phyloP scores from a whole-genome alignment of 176 grass and related monocot genomes.

The Oryza coarctata region DNA sequence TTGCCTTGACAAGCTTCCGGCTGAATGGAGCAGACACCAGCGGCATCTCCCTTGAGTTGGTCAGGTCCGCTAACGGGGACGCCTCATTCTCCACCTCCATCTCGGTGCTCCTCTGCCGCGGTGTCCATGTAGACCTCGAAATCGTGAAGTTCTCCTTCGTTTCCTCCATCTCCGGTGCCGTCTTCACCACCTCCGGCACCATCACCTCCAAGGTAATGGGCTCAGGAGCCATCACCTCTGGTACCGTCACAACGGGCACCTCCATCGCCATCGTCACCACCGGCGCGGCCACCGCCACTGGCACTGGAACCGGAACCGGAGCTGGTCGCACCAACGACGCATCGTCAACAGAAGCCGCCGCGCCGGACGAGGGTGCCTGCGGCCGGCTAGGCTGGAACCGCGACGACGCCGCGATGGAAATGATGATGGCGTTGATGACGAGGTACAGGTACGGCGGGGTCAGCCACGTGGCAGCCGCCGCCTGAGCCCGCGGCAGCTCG shows the following conservation, averaged over 20 bases:
- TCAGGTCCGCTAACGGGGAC: constrained; percentile 37
- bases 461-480: constrained; percentile 48
- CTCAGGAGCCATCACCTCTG: neutral
- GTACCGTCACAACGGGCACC: neutral
- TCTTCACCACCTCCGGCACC: neutral
- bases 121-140: constrained; percentile 58
- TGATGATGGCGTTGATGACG: constrained; percentile 93
- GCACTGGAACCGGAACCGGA: constrained; percentile 10
- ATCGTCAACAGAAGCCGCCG: neutral
- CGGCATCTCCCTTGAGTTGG: constrained; percentile 61
- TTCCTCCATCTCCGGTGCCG: neutral
- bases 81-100: constrained; percentile 12
- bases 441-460: constrained; percentile 90
- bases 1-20: constrained; percentile 59
- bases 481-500: constrained; percentile 64
- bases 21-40: constrained; percentile 56
- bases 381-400: constrained; percentile 46
- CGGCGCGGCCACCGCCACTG: neutral
- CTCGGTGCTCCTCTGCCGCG: constrained; percentile 27
- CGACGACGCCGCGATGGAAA: constrained; percentile 89
- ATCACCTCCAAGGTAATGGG: neutral
- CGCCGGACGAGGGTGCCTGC: neutral
- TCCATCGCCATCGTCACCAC: neutral
- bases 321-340: neutral
- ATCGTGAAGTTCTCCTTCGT: constrained; percentile 51